Base-by-base conservation (phyloP, 257 asterid species). In the Ophiorrhiza pumila region DNA sequence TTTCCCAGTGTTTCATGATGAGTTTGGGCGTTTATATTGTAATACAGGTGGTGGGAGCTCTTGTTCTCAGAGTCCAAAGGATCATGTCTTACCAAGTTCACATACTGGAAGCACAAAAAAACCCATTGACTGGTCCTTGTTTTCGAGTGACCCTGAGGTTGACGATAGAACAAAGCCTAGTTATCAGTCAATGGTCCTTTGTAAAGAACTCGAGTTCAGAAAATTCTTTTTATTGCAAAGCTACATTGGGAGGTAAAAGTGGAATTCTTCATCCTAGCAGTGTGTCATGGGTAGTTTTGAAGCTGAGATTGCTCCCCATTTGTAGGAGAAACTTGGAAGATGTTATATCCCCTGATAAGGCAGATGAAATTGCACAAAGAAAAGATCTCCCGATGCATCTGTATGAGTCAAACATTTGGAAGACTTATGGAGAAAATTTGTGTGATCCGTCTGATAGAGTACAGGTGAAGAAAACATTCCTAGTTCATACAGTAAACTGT, bases 361-460 rank as follows among this genome's bases (percentile, higher is more conserved):
- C 91, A 10, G 58, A 76, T 73, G 78, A 82, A 18, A 86, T 92
- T 65, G 68, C 69, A n/a, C 43, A 45, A 1, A 78, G 47, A 77
- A 80, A 78, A 47, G 77, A 82, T 76, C 75, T 76, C 13, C 77
- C 88, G 0, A 88, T 90, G 96, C 29, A 15, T n/a, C 68, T 15
- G 22, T 92, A 85, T 72, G 98, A 92, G 84, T 52, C 62, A 20
- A 22, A 39, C 2, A 86, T 92, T 10, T 92, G 98, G 98, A 58
- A 71, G 22, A 52, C 1, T 20, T 90, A 74, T 79, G 89, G 89
- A 27, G 32, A n/a, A n/a, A 58, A 69, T 5, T 78, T 31, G 52
- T 74, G 74, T 72, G 71, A 66, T 15, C 27, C 59, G 25, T 31
- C 70, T 37, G 84, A 85, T 34, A 86, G 96, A 49, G 58, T 71